A percentile compares a stretch with the other conserved stretches of the same genome.
Evolutionary conservation across 495 filamentous ascomycete genomes (phyloP).

Genomic region (Xylaria flabelliformis): DNA sequence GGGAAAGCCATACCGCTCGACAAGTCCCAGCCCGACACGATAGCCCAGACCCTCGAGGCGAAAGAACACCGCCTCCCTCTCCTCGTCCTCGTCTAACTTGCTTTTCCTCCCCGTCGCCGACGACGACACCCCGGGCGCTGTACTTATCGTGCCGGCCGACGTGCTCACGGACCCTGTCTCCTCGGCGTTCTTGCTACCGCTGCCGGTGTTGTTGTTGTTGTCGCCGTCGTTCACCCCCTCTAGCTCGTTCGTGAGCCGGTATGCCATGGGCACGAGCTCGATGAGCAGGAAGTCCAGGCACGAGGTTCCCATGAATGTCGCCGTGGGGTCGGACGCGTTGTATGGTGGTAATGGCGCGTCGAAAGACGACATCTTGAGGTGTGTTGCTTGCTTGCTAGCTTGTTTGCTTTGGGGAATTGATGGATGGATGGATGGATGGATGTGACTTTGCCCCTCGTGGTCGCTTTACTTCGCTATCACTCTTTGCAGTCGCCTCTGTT

Average conservation of each 20-base stretch:
- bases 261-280: slow-evolving; percentile 93
- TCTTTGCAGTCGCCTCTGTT: neutral
- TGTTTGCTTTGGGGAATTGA: too few species aligned
- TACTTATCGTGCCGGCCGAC: slow-evolving; percentile 39
- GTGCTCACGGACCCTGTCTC: slow-evolving; percentile 29
- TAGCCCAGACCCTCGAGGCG: slow-evolving; percentile 88
- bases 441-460: neutral
- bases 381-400: neutral
- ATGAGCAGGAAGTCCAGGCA: slow-evolving; percentile 93
- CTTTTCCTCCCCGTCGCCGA: slow-evolving; percentile 26
- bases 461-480: neutral
- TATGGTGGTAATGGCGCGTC: slow-evolving; percentile 71
- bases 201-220: slow-evolving; percentile 7
- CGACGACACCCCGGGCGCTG: slow-evolving; percentile 24
- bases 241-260: slow-evolving; percentile 71
- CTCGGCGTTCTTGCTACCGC: slow-evolving; percentile 19
- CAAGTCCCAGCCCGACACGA: slow-evolving; percentile 89
- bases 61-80: slow-evolving; percentile 81
- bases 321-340: slow-evolving; percentile 76
- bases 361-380: slow-evolving; percentile 71
- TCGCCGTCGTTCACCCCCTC: slow-evolving; percentile 47
- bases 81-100: slow-evolving; percentile 71
- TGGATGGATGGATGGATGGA: neutral
- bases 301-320: slow-evolving; percentile 78
- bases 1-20: slow-evolving; percentile 72